Evolutionary conservation across 768 basidiomycete species (phyloP), one percentile per base, ranked within the genome.

Genomic region (Boletus subparvulus): DNA sequence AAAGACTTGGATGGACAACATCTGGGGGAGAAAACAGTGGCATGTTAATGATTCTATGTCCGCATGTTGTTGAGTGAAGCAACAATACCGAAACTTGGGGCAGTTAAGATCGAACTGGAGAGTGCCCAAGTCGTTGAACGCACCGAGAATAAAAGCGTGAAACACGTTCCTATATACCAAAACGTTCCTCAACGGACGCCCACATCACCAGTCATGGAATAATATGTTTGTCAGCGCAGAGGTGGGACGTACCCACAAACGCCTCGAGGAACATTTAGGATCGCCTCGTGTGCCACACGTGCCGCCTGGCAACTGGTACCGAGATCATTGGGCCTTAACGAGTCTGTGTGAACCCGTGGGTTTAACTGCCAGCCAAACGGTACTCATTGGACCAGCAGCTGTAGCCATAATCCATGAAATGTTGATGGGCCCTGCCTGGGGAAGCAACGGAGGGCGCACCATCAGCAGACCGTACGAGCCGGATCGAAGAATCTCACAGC

Each of bases 211-310:
- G 13, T 50, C 24, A 10, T 14, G 33, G 28, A 36, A 54, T n/a
- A 16, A 58, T 36, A 40, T 17, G 49, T 50, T 42, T 48, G 46
- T 51, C 42, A 36, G 16, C 40, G 17, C 16, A 40, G 35, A 6
- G 48, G 44, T 35, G 24, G 19, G 28, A 33, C 52, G 60, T 36
- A 39, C 59, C 58, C 55, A 50, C 51, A 52, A 28, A 37, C 12
- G 50, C 61, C 66, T 63, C 46, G 61, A 55, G 50, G 51, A 54
- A 47, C 26, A n/a, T 46, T 52, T 36, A 44, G 26, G 51, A 63
- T 50, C 50, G 37, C 65, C 62, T 64, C 67, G 41, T 62, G 66
- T 60, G 44, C 17, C 44, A 51, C 65, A 65, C 61, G 65, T 51
- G 62, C 32, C 11, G 42, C 54, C 28, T 19, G n/a, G 11, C 5